These are phyloP conservation scores for Hortiboletus campestris DNA, from an alignment of 768 basidiomycete genomes.

Conservation along the genomic window DNA sequence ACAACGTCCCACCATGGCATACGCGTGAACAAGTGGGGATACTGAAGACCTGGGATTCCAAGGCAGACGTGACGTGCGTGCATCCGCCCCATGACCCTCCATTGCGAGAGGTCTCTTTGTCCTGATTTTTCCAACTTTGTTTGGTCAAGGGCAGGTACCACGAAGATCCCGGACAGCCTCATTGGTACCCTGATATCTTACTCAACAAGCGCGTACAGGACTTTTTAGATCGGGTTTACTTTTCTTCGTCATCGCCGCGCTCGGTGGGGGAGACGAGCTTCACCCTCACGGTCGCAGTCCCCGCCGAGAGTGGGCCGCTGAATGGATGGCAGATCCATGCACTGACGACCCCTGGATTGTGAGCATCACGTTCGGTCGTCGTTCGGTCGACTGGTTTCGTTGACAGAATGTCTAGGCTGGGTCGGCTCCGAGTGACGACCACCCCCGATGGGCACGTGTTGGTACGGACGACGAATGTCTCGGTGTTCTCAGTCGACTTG, in stretches of 20 bases:
- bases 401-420: slow-evolving; percentile 10
- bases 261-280: slow-evolving; percentile 36
- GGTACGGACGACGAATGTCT: slow-evolving; percentile 26
- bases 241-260: not conserved
- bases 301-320: slow-evolving; percentile 66
- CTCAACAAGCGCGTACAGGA: slow-evolving; percentile 49
- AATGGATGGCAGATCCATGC: slow-evolving; percentile 67
- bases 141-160: slow-evolving; percentile 42
- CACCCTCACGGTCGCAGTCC: slow-evolving; percentile 71
- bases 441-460: slow-evolving; percentile 3
- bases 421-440: slow-evolving; percentile 20
- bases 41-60: slow-evolving; percentile 54
- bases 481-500: slow-evolving; percentile 22
- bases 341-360: slow-evolving; percentile 69
- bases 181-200: slow-evolving; percentile 71
- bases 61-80: slow-evolving; percentile 53
- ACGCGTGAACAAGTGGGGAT: slow-evolving; percentile 62
- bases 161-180: slow-evolving; percentile 61
- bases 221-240: slow-evolving; percentile 48
- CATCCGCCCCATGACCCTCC: not conserved
- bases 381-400: not conserved
- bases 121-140: not conserved
- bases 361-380: slow-evolving; percentile 11
- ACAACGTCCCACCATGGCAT: slow-evolving; percentile 89
- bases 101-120: not conserved